phyloP scores from a whole-genome alignment of 345 rosid species.

The Clausena lansium region DNA sequence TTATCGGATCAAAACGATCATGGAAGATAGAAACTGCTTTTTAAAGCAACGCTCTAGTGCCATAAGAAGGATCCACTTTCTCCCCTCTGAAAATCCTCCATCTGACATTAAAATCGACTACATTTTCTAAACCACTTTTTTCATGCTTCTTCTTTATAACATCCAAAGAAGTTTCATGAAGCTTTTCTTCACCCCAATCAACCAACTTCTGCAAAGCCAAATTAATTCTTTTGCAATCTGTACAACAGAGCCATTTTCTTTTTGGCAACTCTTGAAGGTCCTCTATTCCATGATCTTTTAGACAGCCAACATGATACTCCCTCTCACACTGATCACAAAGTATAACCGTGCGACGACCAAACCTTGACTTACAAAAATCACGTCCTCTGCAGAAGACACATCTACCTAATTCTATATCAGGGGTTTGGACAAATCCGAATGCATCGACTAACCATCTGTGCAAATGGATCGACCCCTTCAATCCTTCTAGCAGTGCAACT shows the following conservation, averaged over 20 bases:
- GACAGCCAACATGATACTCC: constrained; percentile 93
- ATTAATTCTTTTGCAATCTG: constrained; percentile 52
- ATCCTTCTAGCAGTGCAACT: constrained; percentile 95
- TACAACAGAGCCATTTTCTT: constrained; percentile 85
- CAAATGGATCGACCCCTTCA: constrained; percentile 86
- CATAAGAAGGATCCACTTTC: constrained; percentile 48
- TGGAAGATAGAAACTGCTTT: constrained; percentile 74
- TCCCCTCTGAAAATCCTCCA: constrained; percentile 85
- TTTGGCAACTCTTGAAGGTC: constrained; percentile 86
- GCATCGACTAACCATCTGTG: constrained; percentile 77
- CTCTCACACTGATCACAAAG: constrained; percentile 98
- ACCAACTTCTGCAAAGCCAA: constrained; percentile 53
- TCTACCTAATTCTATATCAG: constrained; percentile 64
- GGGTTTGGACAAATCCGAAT: constrained; percentile 76
- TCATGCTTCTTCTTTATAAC: constrained; percentile 43
- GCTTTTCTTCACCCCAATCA: constrained; percentile 66
- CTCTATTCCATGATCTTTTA: constrained; percentile 71
- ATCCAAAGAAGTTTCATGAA: constrained; percentile 51
- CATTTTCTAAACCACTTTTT: constrained; percentile 36
- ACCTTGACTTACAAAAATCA: constrained; percentile 60
- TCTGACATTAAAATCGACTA: constrained; percentile 50
- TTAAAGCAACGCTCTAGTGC: constrained; percentile 48
- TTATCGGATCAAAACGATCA: constrained; percentile 88
- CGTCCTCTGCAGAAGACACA: constrained; percentile 87
- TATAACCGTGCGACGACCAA: constrained; percentile 84